Percentiles rank a stretch among this genome's conserved stretches.
phyloP scores from a whole-genome alignment of 805 yeast genomes.

The Nakazawaea ishiwadae region DNA sequence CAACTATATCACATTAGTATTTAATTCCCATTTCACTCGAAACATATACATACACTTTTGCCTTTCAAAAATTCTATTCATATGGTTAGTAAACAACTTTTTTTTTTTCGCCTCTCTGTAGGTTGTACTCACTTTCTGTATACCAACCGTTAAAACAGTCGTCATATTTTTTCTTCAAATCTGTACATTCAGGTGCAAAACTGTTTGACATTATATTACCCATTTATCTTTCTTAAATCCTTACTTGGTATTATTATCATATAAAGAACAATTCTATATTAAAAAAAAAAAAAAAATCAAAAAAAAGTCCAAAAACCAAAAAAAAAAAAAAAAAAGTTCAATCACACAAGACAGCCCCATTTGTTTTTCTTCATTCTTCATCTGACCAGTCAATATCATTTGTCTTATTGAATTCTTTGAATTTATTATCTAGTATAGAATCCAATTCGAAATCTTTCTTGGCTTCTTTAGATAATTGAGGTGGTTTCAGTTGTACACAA shows the following conservation, averaged over 20 bases:
- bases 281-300: not conserved
- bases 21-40: no score
- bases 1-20: constrained; percentile 24
- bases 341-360: not conserved
- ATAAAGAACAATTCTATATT: not conserved
- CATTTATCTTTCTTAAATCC: constrained; percentile 42
- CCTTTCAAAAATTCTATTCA: constrained; percentile 54
- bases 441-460: constrained; percentile 8
- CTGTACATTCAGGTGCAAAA: constrained; percentile 96
- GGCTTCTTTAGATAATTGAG: no score
- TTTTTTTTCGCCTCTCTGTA: not conserved
- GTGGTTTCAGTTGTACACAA: not conserved
- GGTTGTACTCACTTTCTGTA: constrained; percentile 55
- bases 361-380: no score
- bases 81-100: constrained; percentile 3
- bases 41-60: constrained; percentile 36
- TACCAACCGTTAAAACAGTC: constrained; percentile 95
- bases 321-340: not conserved
- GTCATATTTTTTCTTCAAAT: constrained; percentile 79
- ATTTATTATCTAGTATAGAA: constrained; percentile 8
- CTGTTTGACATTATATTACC: constrained; percentile 78
- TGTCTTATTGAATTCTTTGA: constrained; percentile 7
- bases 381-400: constrained; percentile 12
- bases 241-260: not conserved
- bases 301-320: not conserved